These are phyloP conservation scores for Alternaria viburni DNA, from an alignment of 2,329 filamentous ascomycete genomes.

Conservation along the genomic window DNA sequence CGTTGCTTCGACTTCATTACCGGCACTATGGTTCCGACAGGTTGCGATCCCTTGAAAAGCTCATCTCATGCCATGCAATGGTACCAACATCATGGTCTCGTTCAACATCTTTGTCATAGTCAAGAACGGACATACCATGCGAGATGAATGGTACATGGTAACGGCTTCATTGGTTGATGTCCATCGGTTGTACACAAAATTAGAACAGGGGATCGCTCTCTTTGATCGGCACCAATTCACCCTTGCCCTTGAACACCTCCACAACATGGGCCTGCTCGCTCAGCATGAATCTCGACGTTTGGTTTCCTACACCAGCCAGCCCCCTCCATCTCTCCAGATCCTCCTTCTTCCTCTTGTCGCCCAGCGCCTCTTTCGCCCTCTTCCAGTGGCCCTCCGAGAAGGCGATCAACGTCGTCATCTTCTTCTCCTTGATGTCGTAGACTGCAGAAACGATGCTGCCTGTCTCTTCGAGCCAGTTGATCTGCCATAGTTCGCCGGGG, in stretches of 20 bases:
- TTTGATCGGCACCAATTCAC: slow-evolving; percentile 55
- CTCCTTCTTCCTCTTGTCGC: slow-evolving; percentile 61
- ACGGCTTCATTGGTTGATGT: not conserved
- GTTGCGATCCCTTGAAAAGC: not conserved
- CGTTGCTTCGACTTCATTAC: not conserved
- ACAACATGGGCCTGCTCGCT: slow-evolving; percentile 61
- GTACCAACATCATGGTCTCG: not conserved
- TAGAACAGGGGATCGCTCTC: slow-evolving; percentile 27
- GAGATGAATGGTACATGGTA: not conserved
- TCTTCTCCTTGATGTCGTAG: slow-evolving; percentile 59
- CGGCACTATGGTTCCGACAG: not conserved
- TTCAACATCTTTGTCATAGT: not conserved
- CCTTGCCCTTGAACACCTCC: slow-evolving; percentile 59
- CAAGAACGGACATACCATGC: not conserved
- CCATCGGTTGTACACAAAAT: not conserved
- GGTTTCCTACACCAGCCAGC: slow-evolving; percentile 57
- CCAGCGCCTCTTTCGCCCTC: slow-evolving; percentile 57
- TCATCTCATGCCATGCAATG: not conserved
- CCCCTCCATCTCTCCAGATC: slow-evolving; percentile 61
- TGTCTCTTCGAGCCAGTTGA: slow-evolving; percentile 67
- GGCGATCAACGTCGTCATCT: slow-evolving; percentile 59
- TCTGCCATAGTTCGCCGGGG: slow-evolving; percentile 65
- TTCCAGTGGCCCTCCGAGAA: slow-evolving; percentile 66
- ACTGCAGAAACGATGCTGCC: slow-evolving; percentile 63
- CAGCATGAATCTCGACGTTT: slow-evolving; percentile 59